phyloP scores from a whole-genome alignment of 2,329 filamentous ascomycete species.

The Fusarium sp. region DNA sequence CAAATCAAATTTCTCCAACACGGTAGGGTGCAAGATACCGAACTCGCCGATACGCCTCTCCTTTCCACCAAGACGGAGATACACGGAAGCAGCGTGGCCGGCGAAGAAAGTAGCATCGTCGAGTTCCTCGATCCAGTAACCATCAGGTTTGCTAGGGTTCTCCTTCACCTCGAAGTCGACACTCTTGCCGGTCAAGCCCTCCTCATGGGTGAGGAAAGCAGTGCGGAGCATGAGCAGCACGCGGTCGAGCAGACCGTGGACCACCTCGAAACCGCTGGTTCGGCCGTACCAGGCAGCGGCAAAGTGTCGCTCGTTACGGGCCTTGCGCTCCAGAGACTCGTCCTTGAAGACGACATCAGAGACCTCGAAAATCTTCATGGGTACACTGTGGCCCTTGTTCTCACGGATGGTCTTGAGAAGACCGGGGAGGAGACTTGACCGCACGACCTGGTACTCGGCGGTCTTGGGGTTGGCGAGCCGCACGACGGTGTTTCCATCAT shows the following conservation, averaged over 20 bases:
- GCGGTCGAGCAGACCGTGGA: constrained; percentile 94
- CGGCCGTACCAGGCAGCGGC: constrained; percentile 97
- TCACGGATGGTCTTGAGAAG: constrained; percentile 94
- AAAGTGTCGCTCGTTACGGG: constrained; percentile 94
- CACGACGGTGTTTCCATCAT: constrained; percentile 87
- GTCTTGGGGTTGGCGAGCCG: constrained; percentile 94
- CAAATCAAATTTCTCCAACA: constrained; percentile 93
- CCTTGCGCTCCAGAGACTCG: constrained; percentile 82
- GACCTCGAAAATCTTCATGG: constrained; percentile 93
- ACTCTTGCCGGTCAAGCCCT: constrained; percentile 70
- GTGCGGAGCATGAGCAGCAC: constrained; percentile 92
- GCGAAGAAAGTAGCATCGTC: constrained; percentile 93
- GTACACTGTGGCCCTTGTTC: constrained; percentile 90
- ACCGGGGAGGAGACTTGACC: constrained; percentile 87
- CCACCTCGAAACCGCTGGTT: constrained; percentile 93
- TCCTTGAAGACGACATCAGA: constrained; percentile 96
- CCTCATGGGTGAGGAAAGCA: constrained; percentile 83
- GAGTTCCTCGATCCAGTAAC: constrained; percentile 96
- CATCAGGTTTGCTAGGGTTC: constrained; percentile 72
- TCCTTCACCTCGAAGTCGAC: constrained; percentile 68
- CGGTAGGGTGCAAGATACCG: constrained; percentile 92
- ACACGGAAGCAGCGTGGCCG: constrained; percentile 89
- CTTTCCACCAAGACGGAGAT: constrained; percentile 81
- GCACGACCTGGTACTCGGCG: constrained; percentile 91
- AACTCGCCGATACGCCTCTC: constrained; percentile 87